These are phyloP conservation scores for Tetrahymena malaccensis DNA, from an alignment of 73 alveolate genomes.

Conservation along the genomic window DNA sequence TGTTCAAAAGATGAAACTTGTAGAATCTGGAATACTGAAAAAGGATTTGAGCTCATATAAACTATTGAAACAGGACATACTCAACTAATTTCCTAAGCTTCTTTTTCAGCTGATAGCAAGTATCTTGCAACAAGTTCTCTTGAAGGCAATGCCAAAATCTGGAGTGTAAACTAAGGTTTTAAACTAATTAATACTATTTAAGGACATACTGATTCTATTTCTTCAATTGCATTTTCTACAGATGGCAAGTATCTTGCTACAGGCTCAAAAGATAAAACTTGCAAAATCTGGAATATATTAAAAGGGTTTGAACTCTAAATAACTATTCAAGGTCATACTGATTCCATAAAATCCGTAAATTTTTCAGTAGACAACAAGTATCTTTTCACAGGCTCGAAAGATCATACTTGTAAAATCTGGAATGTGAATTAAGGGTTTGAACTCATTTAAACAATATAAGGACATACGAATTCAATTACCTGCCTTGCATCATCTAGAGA, in stretches of 20 bases:
- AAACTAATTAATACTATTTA: not conserved
- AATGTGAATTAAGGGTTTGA: too few relatives aligned
- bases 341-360: too few relatives aligned
- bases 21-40: not conserved
- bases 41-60: not conserved
- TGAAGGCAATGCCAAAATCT: not conserved
- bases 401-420: too few relatives aligned
- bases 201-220: not conserved
- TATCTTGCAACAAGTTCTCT: not conserved
- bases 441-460: too few relatives aligned
- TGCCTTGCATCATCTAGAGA: too few relatives aligned
- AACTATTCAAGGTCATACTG: too few relatives aligned
- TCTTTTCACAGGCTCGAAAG: too few relatives aligned
- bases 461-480: too few relatives aligned
- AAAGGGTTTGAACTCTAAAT: not conserved
- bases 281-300: not conserved
- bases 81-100: not conserved
- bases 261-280: too few relatives aligned
- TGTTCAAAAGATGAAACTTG: too few relatives aligned
- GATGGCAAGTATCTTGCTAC: not conserved
- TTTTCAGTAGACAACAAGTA: too few relatives aligned
- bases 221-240: not conserved
- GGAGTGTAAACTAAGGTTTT: not conserved
- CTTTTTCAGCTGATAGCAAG: not conserved
- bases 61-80: not conserved